Base-by-base conservation (phyloP, 148 eudicot species). In the Vaccinium myrtillus region DNA sequence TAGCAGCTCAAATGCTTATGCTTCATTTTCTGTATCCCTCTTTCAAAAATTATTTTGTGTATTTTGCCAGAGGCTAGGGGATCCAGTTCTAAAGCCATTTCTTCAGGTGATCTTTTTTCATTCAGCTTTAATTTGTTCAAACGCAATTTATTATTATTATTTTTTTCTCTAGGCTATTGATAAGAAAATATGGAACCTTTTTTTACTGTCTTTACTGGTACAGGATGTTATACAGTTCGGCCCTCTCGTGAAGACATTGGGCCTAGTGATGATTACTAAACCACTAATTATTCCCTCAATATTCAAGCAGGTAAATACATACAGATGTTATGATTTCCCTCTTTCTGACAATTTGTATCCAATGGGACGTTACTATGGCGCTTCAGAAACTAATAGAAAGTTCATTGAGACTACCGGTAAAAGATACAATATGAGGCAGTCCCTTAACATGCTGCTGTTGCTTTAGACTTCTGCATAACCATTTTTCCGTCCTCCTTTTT, bases 191-290 rank as follows among this genome's bases (percentile, higher is more conserved):
- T 61, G 48, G 3, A 21, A 59, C 76, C 54, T 49, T 5, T 50
- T 23, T 73, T 43, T 12, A 53, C 27, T 65, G 21, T 56, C n/a
- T 79, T 53, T 67, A 5, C 59, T 25, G 46, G 59, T 16, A 56
- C 92, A 97, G 99, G 99, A 97, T 92, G 99, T 97, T 43, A 93
- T 97, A 88, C 98, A 97, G 86, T 97, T 97, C 70, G 95, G 98
- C 63, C 99, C 99, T 82, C 98, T 97, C n/a, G 99, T 97, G 84
- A 97, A 93, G 89, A 97, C 99, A 75, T 84, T 97, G 86, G 98
- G 99, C 81, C 86, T 93, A 18, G 98, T 97, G 87, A 95, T 95
- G 99, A 73, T 97, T 36, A 92, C 87, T 73, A 91, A 90, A 75
- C 99, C 99, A 87, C 90, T 85, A 86, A 90, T 97, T 56, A 87